Conservation (phyloP, 2,329 filamentous ascomycete species). For the Emergomyces orientalis region DNA sequence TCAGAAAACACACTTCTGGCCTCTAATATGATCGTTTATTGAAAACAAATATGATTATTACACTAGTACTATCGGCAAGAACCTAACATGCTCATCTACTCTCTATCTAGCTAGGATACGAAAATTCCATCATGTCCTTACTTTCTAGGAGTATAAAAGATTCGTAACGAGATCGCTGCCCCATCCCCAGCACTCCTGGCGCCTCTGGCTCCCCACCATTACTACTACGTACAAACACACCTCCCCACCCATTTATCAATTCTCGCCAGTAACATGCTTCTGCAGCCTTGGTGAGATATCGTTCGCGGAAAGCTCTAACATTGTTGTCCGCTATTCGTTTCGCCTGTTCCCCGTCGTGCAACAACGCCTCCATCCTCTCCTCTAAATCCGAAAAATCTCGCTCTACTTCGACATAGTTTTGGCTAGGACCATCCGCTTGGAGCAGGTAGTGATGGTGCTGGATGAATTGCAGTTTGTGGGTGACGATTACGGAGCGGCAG, state of each 20-base stretch:
- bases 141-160: conserved; percentile 26
- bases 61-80: neutral
- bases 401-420: conserved; percentile 42
- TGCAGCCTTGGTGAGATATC: conserved; percentile 43
- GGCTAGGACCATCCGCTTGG: conserved; percentile 33
- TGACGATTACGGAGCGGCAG: conserved; percentile 40
- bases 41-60: neutral
- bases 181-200: conserved; percentile 8
- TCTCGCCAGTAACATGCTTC: conserved; percentile 43
- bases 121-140: conserved; percentile 16
- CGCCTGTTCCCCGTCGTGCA: conserved; percentile 31
- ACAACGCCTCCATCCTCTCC: conserved; percentile 30
- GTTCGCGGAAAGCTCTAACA: conserved; percentile 38
- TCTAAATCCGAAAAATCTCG: conserved; percentile 48
- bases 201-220: conserved; percentile 3
- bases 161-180: conserved; percentile 24
- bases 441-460: conserved; percentile 42
- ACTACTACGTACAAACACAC: conserved; percentile 8
- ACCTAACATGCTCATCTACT: neutral
- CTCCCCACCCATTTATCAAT: neutral
- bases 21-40: too few relatives aligned
- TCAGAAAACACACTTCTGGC: too few relatives aligned
- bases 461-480: conserved; percentile 40
- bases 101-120: neutral
- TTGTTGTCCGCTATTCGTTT: conserved; percentile 40